Percentiles rank a stretch among this genome's conserved stretches.
Conservation (phyloP, 2,329 filamentous ascomycete genomes). For the Trichophyton rubrum region DNA sequence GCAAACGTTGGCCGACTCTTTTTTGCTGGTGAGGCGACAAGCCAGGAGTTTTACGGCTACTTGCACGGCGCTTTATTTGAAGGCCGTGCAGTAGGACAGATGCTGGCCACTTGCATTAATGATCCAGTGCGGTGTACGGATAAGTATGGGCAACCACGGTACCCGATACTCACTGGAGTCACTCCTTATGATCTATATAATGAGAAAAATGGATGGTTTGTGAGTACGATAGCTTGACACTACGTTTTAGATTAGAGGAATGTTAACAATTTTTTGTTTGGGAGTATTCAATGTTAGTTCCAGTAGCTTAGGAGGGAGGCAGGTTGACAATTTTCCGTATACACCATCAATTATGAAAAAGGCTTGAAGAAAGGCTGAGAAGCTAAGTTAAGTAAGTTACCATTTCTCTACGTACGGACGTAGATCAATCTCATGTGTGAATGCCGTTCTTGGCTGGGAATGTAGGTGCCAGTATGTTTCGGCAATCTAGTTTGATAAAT, state of each 20-base stretch:
- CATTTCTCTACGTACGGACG: conserved; percentile 76
- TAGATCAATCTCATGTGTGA: conserved; percentile 71
- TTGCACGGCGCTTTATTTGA: conserved; percentile 51
- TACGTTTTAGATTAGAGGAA: neutral
- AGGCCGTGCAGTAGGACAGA: conserved; percentile 38
- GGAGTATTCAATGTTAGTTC: conserved; percentile 14
- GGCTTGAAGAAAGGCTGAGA: no score
- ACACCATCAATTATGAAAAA: no score
- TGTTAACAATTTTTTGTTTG: neutral
- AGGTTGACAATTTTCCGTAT: no score
- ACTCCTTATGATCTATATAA: conserved; percentile 3
- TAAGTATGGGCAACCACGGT: conserved; percentile 2
- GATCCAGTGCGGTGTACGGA: neutral
- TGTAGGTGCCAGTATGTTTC: conserved; percentile 78
- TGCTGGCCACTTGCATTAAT: neutral
- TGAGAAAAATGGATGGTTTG: neutral
- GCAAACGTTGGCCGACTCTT: conserved; percentile 50
- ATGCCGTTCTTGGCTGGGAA: conserved; percentile 63
- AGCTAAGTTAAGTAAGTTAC: conserved; percentile 25
- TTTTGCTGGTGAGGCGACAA: conserved; percentile 55
- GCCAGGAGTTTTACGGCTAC: conserved; percentile 52
- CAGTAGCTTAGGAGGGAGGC: neutral
- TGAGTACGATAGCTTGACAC: neutral
- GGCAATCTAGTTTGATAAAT: conserved; percentile 50
- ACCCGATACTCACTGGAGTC: neutral